Evolutionary conservation across 176 grass and related monocot species (phyloP).

Genomic region (Puya raimondii): DNA sequence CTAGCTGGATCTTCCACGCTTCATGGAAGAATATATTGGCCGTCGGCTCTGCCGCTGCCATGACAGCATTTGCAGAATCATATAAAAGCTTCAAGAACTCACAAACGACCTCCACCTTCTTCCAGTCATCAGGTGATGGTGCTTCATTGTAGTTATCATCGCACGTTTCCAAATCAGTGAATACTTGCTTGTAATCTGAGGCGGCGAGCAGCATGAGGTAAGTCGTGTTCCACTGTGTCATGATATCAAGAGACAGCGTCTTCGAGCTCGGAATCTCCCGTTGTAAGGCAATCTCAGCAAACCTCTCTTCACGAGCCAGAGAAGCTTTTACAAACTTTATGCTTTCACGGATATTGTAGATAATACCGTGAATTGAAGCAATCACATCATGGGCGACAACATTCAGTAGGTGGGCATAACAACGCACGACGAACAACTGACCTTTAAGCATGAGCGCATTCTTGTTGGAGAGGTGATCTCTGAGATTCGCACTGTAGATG

Average conservation of each 20-base stretch:
- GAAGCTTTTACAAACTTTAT: conserved; percentile 88
- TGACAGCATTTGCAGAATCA: conserved; percentile 65
- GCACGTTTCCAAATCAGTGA: conserved; percentile 54
- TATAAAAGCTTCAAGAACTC: conserved; percentile 52
- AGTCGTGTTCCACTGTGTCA: conserved; percentile 83
- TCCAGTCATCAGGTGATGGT: conserved; percentile 70
- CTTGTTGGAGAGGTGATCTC: conserved; percentile 69
- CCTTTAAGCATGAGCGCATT: conserved; percentile 79
- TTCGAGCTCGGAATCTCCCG: conserved; percentile 62
- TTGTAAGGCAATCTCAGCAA: conserved; percentile 64
- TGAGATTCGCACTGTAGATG: conserved; percentile 89
- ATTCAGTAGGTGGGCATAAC: conserved; percentile 65
- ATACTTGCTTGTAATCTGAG: conserved; percentile 73
- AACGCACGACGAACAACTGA: conserved; percentile 84
- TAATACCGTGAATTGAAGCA: conserved; percentile 76
- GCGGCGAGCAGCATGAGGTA: conserved; percentile 81
- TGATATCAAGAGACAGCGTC: conserved; percentile 69
- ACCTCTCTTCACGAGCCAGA: conserved; percentile 54
- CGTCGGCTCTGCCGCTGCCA: conserved; percentile 57
- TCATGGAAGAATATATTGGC: conserved; percentile 82
- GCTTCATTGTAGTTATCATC: conserved; percentile 85
- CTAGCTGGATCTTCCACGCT: conserved; percentile 78
- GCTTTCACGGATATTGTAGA: conserved; percentile 83
- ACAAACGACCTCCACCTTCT: conserved; percentile 60
- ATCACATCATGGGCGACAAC: conserved; percentile 67